Conservation (phyloP, 202 grass and related monocot genomes). For the Setaria viridis region DNA sequence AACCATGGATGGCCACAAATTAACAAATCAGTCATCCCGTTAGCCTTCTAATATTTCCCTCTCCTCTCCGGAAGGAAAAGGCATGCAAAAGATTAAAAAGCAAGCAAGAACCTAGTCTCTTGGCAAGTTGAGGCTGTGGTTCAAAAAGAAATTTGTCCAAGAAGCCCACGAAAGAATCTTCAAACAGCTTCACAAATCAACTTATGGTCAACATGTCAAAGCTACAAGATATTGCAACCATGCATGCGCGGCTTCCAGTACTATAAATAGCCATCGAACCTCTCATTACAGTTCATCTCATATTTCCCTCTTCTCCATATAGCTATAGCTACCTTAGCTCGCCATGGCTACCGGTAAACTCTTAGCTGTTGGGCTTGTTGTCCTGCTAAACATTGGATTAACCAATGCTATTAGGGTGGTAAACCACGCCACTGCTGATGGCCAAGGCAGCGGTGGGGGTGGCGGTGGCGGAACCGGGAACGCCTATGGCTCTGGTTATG, state of each 20-base stretch:
- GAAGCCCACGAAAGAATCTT: neutral
- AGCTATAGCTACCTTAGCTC: neutral
- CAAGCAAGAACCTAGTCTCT: neutral
- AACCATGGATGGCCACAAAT: neutral
- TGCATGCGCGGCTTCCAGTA: neutral
- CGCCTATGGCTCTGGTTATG: neutral
- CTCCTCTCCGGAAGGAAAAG: neutral
- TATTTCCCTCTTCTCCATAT: neutral
- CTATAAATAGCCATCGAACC: slow-evolving; percentile 27
- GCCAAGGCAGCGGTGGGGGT: neutral
- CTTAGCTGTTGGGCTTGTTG: neutral
- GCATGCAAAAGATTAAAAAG: neutral
- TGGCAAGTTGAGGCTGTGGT: neutral
- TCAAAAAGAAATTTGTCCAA: neutral
- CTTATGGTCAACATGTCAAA: neutral
- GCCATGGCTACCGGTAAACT: slow-evolving; percentile 23
- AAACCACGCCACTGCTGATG: slow-evolving; percentile 12
- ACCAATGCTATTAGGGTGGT: slow-evolving; percentile 39
- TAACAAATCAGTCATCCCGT: too few relatives aligned
- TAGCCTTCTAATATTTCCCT: too few relatives aligned
- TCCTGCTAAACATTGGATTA: slow-evolving; percentile 28
- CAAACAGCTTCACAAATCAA: neutral
- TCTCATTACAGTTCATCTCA: neutral
- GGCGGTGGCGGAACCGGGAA: neutral
- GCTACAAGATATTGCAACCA: neutral